Evolutionary conservation across 2,329 filamentous ascomycete genomes (phyloP).

Genomic region (Alternaria ventricosa): DNA sequence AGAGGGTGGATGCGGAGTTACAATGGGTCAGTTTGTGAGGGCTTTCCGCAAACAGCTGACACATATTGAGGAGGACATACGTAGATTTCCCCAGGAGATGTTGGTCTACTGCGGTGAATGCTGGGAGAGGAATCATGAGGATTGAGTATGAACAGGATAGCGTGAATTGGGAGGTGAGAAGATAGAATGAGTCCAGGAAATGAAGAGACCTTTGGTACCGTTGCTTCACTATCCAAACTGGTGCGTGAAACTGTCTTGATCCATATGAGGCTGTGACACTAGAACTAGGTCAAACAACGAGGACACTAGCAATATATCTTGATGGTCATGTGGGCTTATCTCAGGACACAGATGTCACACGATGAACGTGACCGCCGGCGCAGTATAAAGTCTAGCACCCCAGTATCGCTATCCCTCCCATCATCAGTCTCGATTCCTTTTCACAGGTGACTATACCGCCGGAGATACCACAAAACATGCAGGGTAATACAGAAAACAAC

Average conservation of each 20-base stretch:
- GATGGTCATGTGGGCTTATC: neutral
- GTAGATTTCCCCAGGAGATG: neutral
- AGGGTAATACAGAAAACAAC: neutral
- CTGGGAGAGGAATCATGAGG: neutral
- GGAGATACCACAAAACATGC: neutral
- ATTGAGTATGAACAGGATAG: neutral
- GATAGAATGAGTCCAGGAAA: neutral
- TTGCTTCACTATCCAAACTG: too few relatives aligned
- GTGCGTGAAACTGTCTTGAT: too few relatives aligned
- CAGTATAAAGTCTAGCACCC: neutral
- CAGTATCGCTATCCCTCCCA: neutral
- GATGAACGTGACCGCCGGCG: neutral
- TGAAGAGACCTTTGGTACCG: neutral
- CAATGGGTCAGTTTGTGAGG: neutral
- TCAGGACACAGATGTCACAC: neutral
- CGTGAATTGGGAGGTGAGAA: neutral
- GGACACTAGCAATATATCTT: neutral
- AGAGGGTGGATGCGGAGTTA: neutral
- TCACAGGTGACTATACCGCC: neutral
- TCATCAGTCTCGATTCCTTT: neutral
- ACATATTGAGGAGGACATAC: neutral
- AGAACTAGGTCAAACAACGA: neutral
- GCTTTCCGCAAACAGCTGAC: neutral
- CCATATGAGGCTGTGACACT: too few relatives aligned
- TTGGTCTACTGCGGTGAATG: neutral